Conservation (phyloP, 805 yeast genomes). For the Kodamaea sagamina region DNA sequence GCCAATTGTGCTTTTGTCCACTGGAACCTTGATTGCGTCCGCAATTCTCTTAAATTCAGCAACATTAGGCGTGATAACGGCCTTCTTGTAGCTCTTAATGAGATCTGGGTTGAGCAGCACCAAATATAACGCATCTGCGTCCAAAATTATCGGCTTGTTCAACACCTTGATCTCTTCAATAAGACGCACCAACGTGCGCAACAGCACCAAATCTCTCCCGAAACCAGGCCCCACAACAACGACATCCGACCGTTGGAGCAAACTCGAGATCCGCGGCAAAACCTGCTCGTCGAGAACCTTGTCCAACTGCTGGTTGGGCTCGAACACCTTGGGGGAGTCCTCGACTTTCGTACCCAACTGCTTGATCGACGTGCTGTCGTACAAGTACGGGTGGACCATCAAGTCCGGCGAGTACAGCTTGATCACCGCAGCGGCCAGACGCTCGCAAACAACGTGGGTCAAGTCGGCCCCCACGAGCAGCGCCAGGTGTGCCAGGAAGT, state of each 20-base stretch:
- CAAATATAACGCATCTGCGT: conserved; percentile 85
- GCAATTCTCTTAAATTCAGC: conserved; percentile 76
- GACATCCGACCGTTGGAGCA: conserved; percentile 72
- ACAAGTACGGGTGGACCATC: conserved; percentile 93
- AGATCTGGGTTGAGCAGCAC: conserved; percentile 59
- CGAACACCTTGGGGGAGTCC: conserved; percentile 21
- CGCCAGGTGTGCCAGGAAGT: conserved; percentile 82
- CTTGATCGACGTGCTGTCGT: conserved; percentile 45
- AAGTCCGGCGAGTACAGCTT: conserved; percentile 88
- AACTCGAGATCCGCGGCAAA: conserved; percentile 53
- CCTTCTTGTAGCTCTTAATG: conserved; percentile 54
- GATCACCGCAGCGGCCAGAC: conserved; percentile 73
- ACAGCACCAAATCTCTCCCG: conserved; percentile 77
- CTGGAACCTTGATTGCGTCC: conserved; percentile 44
- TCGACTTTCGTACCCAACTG: conserved; percentile 20
- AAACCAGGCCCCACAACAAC: conserved; percentile 93
- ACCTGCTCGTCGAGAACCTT: conserved; percentile 44
- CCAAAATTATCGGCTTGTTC: conserved; percentile 73
- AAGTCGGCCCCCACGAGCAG: conserved; percentile 86
- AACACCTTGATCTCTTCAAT: conserved; percentile 57
- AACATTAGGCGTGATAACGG: conserved; percentile 86
- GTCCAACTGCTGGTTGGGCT: conserved; percentile 24
- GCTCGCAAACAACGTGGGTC: conserved; percentile 86
- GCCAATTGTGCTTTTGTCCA: conserved; percentile 15
- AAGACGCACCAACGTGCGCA: conserved; percentile 57